phyloP scores from a whole-genome alignment of 805 yeast genomes.

The Pichia paraexigua region DNA sequence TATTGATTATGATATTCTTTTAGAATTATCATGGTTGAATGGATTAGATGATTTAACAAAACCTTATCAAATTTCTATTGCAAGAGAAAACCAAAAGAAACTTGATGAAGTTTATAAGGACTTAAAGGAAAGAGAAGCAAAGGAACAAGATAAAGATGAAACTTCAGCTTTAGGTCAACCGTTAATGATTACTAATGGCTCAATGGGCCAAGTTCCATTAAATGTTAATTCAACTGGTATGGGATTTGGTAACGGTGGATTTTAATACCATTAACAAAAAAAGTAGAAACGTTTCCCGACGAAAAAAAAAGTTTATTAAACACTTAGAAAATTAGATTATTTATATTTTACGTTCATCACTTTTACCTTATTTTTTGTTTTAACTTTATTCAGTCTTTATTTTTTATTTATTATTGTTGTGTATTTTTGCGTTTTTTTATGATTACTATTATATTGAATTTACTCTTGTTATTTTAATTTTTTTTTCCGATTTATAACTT shows the following conservation, averaged over 20 bases:
- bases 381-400: neutral
- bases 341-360: neutral
- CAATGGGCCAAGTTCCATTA: constrained; percentile 27
- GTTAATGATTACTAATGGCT: constrained; percentile 75
- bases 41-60: constrained; percentile 75
- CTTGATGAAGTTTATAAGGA: constrained; percentile 61
- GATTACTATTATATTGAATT: neutral
- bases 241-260: constrained; percentile 54
- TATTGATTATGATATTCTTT: constrained; percentile 72
- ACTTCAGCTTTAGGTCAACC: constrained; percentile 54
- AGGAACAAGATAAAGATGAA: constrained; percentile 42
- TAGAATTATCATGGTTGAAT: constrained; percentile 89
- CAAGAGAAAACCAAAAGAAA: constrained; percentile 68
- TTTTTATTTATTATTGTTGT: neutral
- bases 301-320: neutral
- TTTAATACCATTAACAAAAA: constrained; percentile 15
- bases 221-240: constrained; percentile 67
- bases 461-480: neutral
- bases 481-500: neutral
- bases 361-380: neutral
- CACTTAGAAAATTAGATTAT: neutral
- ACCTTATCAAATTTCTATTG: constrained; percentile 83
- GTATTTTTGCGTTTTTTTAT: neutral
- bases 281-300: neutral
- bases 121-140: constrained; percentile 59